phyloP scores from a whole-genome alignment of 2,329 filamentous ascomycete species.

The Bisporella sp. region DNA sequence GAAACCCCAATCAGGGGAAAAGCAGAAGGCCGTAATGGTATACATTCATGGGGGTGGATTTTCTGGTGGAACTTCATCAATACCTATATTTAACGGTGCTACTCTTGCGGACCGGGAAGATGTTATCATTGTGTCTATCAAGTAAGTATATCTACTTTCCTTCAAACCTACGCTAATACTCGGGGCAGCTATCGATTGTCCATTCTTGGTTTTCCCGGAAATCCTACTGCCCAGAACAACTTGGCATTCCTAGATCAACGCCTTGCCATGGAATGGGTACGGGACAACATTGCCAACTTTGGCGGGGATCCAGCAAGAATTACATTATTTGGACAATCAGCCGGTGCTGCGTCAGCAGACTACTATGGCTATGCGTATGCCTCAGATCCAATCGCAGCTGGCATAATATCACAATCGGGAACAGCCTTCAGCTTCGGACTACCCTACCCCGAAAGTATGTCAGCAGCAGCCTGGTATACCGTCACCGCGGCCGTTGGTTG shows the following conservation, averaged over 20 bases:
- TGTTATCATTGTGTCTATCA: constrained; percentile 39
- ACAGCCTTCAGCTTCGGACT: constrained; percentile 21
- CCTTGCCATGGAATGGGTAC: constrained; percentile 51
- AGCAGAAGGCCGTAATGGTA: constrained; percentile 35
- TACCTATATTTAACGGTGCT: constrained; percentile 35
- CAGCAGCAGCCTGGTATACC: constrained; percentile 18
- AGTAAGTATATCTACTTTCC: constrained; percentile 28
- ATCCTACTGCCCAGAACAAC: constrained; percentile 34
- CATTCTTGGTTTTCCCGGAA: constrained; percentile 33
- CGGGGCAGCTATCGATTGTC: constrained; percentile 30
- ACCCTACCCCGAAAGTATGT: constrained; percentile 12
- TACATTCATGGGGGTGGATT: constrained; percentile 39
- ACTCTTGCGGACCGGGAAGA: constrained; percentile 36
- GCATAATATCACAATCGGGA: constrained; percentile 27
- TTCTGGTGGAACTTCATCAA: constrained; percentile 31
- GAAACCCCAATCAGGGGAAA: constrained; percentile 24
- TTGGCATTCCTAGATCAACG: constrained; percentile 57
- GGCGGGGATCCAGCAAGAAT: constrained; percentile 51
- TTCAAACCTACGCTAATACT: constrained; percentile 10
- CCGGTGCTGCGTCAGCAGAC: constrained; percentile 47
- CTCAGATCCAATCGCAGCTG: constrained; percentile 25
- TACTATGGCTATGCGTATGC: constrained; percentile 26
- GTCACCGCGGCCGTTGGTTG: constrained; percentile 21
- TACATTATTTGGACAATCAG: constrained; percentile 47
- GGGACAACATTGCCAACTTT: constrained; percentile 50